Percentiles rank a stretch among this genome's conserved stretches.
Evolutionary conservation across 305 asterid species (phyloP).

Genomic region (Striga hermonthica): DNA sequence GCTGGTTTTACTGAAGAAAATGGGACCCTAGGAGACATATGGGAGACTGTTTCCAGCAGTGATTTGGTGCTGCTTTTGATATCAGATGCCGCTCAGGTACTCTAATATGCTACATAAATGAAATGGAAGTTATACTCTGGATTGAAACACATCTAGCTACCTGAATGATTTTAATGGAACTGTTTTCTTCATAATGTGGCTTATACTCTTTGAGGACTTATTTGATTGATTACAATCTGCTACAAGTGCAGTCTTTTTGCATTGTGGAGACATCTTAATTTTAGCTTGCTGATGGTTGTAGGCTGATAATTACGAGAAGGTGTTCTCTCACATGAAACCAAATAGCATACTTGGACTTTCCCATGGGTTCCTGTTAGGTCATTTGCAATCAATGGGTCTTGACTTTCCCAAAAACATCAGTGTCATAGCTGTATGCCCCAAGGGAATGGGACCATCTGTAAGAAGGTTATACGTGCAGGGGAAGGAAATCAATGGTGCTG

Average conservation of each 20-base stretch:
- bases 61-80: constrained; percentile 87
- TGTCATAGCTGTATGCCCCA: constrained; percentile 95
- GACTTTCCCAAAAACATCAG: constrained; percentile 93
- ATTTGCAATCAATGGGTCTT: constrained; percentile 78
- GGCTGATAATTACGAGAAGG: constrained; percentile 89
- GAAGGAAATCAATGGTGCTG: constrained; percentile 95
- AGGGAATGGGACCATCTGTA: constrained; percentile 99
- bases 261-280: background rate
- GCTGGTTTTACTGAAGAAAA: constrained; percentile 89
- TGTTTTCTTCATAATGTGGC: constrained; percentile 12
- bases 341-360: constrained; percentile 94
- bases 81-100: constrained; percentile 99
- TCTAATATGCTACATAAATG: background rate
- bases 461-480: constrained; percentile 97
- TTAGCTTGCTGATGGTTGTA: constrained; percentile 33
- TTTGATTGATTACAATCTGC: background rate
- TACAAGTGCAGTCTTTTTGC: background rate
- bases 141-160: constrained; percentile 4
- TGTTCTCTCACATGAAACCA: constrained; percentile 87
- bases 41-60: constrained; percentile 85
- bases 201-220: background rate
- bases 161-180: constrained; percentile 6
- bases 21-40: constrained; percentile 93
- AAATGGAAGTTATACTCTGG: background rate
- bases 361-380: constrained; percentile 95